Evolutionary conservation across 2,329 filamentous ascomycete genomes (phyloP).

Genomic region (Calonectria henricotiae): DNA sequence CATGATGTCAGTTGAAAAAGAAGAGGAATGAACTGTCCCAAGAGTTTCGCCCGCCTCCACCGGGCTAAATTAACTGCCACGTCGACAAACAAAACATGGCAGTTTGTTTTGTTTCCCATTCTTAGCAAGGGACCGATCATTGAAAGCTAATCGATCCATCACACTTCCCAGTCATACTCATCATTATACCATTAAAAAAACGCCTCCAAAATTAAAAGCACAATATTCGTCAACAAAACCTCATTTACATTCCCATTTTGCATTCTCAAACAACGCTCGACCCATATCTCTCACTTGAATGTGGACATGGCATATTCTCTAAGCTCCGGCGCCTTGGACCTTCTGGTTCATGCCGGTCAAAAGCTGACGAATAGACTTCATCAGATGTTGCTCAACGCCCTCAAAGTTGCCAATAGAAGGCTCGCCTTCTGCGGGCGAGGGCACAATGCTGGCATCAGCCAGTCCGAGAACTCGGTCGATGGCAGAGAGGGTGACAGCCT

Average conservation of each 20-base stretch:
- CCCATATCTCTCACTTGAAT: neutral
- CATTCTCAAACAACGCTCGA: neutral
- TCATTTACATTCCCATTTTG: conserved; percentile 25
- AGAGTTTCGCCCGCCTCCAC: conserved; percentile 20
- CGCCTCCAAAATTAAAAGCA: conserved; percentile 40
- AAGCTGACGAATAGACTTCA: conserved; percentile 61
- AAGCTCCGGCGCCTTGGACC: conserved; percentile 47
- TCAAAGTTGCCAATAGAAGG: conserved; percentile 56
- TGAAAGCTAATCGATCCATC: conserved; percentile 45
- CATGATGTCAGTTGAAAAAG: conserved; percentile 38
- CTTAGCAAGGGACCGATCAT: conserved; percentile 32
- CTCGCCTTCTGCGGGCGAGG: conserved; percentile 56
- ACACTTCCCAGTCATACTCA: conserved; percentile 46
- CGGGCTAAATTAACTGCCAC: conserved; percentile 23
- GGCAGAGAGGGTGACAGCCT: conserved; percentile 67
- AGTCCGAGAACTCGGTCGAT: conserved; percentile 69
- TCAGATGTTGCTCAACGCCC: conserved; percentile 61
- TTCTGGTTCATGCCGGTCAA: conserved; percentile 62
- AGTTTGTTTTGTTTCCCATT: conserved; percentile 23
- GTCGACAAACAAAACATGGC: conserved; percentile 23
- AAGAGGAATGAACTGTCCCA: conserved; percentile 40
- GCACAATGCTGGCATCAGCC: conserved; percentile 62
- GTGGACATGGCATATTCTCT: neutral
- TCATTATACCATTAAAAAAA: conserved; percentile 52
- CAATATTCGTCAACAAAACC: conserved; percentile 36